Conservation (phyloP, 2,329 filamentous ascomycete genomes). For the Escovopsis sp. region DNA sequence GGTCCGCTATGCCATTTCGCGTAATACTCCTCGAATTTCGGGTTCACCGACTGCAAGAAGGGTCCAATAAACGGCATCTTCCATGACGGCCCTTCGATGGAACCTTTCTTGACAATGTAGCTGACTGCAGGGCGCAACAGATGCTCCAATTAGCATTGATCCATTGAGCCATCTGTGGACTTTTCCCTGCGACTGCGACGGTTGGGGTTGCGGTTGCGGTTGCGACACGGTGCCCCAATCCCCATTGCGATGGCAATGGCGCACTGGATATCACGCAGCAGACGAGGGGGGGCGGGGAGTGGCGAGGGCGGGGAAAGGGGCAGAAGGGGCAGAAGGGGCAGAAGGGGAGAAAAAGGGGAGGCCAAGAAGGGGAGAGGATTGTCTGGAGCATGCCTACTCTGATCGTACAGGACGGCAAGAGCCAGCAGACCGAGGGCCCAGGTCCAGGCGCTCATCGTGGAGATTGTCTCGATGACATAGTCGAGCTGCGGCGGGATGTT, state of each 20-base stretch:
- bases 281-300: no score
- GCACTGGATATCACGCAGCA: no score
- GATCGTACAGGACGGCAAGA: slow-evolving; percentile 68
- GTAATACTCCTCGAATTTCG: slow-evolving; percentile 81
- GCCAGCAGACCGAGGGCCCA: slow-evolving; percentile 56
- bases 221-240: no score
- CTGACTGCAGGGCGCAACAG: slow-evolving; percentile 35
- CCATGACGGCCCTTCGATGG: slow-evolving; percentile 57
- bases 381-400: slow-evolving; percentile 62
- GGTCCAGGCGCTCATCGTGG: slow-evolving; percentile 43
- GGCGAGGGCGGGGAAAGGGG: no score
- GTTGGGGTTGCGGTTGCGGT: no score
- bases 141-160: neutral
- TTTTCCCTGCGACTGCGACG: no score
- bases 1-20: slow-evolving; percentile 84
- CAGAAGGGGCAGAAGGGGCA: no score
- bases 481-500: slow-evolving; percentile 40
- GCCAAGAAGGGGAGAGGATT: neutral
- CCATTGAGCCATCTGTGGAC: no score
- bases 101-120: slow-evolving; percentile 61
- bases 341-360: no score
- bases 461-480: slow-evolving; percentile 36
- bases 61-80: slow-evolving; percentile 88
- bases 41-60: slow-evolving; percentile 81
- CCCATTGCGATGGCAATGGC: neutral